Conservation (phyloP, 805 yeast genomes). For the Saturnispora bothae region DNA sequence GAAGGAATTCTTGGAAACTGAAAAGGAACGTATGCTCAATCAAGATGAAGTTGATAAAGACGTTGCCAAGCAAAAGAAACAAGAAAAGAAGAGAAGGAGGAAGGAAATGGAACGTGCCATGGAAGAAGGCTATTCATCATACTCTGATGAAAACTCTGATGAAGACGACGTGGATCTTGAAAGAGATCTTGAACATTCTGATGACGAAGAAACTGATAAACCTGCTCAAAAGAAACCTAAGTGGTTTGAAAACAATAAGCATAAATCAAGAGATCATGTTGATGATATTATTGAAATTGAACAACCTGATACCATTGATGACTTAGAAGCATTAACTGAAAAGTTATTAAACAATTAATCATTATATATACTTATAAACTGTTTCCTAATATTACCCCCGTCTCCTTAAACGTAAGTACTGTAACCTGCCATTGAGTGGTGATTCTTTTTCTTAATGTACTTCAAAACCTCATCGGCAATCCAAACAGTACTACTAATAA, state of each 20-base stretch:
- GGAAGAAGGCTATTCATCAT: slow-evolving; percentile 31
- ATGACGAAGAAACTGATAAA: slow-evolving; percentile 21
- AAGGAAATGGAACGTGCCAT: slow-evolving; percentile 61
- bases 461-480: slow-evolving; percentile 79
- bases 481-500: slow-evolving; percentile 71
- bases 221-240: slow-evolving; percentile 28
- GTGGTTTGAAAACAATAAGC: slow-evolving; percentile 37
- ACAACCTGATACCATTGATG: slow-evolving; percentile 86
- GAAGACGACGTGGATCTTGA: slow-evolving; percentile 13
- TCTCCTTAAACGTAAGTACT: slow-evolving; percentile 20
- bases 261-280: slow-evolving; percentile 15
- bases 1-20: slow-evolving; percentile 53
- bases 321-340: slow-evolving; percentile 78
- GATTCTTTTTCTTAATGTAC: slow-evolving; percentile 24
- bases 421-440: slow-evolving; percentile 17
- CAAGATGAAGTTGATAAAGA: slow-evolving; percentile 74
- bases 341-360: slow-evolving; percentile 24
- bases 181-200: slow-evolving; percentile 8
- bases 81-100: slow-evolving; percentile 82
- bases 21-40: slow-evolving; percentile 53
- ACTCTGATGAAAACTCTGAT: slow-evolving; percentile 23
- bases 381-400: background rate
- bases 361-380: background rate
- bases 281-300: slow-evolving; percentile 57
- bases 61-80: slow-evolving; percentile 63